Evolutionary conservation across 257 asterid genomes (phyloP), one percentile per base, ranked within the genome.

Genomic region (Galeopsis tetrahit): DNA sequence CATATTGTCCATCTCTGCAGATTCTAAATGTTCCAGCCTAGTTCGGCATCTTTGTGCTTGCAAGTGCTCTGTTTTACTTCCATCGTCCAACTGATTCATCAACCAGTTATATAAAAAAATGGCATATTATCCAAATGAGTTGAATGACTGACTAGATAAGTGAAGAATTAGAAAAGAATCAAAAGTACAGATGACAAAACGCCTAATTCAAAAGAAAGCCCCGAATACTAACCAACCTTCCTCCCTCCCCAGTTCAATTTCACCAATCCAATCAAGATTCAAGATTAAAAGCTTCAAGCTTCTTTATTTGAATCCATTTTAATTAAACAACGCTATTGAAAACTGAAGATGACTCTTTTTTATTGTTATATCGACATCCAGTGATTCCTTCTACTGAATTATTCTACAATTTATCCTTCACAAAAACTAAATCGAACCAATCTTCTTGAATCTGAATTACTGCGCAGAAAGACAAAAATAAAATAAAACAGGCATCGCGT

Each of bases 1-100:
- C 62, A 89, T 10, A 57, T 84, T 90, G 65, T 90, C 96, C 46
- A 85, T 82, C 66, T 92, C 90, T 8, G 89, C 94, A 62, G 93
- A 85, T 80, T 90, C 98, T 79, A 95, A 78, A 82, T 92, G 97
- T 63, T 90, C 96, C 75, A 95, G 77, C 68, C 98, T 83, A 35
- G 93, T 83, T 32, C 95, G 82, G 80, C 98, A 92, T 85, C 84
- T 90, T 79, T 92, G 98, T 3, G 95, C 97, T 87, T 92, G 99
- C 86, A 95, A 78, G 79, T 86, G 71, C 85, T 95, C 99, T 5
- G 88, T 84, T 67, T 63, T 84, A 80, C 88, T 82, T 66, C 92
- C 97, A 75, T 92, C 99, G 85, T 92, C 99, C 88, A 89, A 71
- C 99, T 92, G 85, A 77, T 66, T 66, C 65, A 72, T 66, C 81